Conservation (phyloP, 2,329 filamentous ascomycete species). For the Claviceps pusilla region DNA sequence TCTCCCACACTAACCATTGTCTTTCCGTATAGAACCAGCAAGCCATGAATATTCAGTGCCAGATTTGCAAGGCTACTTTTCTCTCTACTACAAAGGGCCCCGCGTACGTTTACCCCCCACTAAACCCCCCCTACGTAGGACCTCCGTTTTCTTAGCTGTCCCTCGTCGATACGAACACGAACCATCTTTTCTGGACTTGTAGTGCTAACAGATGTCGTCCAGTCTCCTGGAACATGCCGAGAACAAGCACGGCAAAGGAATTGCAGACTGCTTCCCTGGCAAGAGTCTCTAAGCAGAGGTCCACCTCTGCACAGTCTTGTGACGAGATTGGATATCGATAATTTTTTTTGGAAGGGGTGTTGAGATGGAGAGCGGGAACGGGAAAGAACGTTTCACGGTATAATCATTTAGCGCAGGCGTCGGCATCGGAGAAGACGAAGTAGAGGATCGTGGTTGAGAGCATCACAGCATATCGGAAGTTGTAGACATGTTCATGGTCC, state of each 20-base stretch:
- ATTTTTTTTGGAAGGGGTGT: background rate
- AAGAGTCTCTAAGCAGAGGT: conserved; percentile 12
- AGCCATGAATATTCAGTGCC: conserved; percentile 64
- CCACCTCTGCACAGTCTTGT: background rate
- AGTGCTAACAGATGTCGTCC: background rate
- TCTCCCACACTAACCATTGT: background rate
- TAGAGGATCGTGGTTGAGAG: background rate
- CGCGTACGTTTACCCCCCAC: conserved; percentile 35
- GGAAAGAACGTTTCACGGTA: conserved; percentile 1
- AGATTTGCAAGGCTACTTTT: conserved; percentile 63
- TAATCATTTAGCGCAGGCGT: conserved; percentile 5
- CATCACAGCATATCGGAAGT: background rate
- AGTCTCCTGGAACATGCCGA: conserved; percentile 55
- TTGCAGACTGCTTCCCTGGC: conserved; percentile 55
- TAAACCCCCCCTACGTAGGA: background rate
- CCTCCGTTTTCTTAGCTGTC: background rate
- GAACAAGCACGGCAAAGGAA: conserved; percentile 63
- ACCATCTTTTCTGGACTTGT: background rate
- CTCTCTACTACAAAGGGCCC: conserved; percentile 61
- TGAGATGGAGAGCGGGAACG: background rate
- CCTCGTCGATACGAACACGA: background rate
- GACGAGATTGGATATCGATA: background rate
- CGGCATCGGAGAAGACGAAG: background rate
- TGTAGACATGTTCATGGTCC: background rate
- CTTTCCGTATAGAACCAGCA: conserved; percentile 46